A percentile compares a stretch with the other conserved stretches of the same genome.
Evolutionary conservation across 805 yeast species (phyloP).

Genomic region (Saccharomycopsis sp.): DNA sequence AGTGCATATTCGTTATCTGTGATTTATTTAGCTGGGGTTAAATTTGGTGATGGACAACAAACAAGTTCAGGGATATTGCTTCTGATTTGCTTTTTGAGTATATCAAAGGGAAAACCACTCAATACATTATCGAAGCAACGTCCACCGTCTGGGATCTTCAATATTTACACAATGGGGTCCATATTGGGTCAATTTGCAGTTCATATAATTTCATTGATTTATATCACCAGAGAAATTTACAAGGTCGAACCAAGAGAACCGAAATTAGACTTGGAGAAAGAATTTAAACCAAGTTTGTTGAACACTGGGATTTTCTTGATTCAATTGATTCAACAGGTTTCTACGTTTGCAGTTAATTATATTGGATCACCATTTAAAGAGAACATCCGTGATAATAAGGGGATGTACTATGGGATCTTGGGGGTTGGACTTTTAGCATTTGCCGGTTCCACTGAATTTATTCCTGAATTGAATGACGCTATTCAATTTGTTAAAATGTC

Average conservation of each 20-base stretch:
- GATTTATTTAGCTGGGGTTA: slow-evolving; percentile 92
- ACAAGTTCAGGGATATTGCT: slow-evolving; percentile 89
- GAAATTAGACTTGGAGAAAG: slow-evolving; percentile 81
- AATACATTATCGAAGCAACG: slow-evolving; percentile 86
- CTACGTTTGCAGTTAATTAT: slow-evolving; percentile 96
- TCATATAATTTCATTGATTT: slow-evolving; percentile 76
- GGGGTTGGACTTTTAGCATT: slow-evolving; percentile 88
- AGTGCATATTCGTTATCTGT: slow-evolving; percentile 94
- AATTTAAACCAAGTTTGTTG: slow-evolving; percentile 79
- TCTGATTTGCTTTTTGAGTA: slow-evolving; percentile 90
- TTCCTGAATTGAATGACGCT: slow-evolving; percentile 90
- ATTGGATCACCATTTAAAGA: slow-evolving; percentile 97
- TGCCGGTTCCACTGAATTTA: slow-evolving; percentile 87
- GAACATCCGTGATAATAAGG: slow-evolving; percentile 81
- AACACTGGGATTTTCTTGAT: slow-evolving; percentile 94
- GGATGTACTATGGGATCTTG: slow-evolving; percentile 91
- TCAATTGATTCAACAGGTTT: slow-evolving; percentile 92
- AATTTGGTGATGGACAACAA: slow-evolving; percentile 97
- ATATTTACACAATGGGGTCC: slow-evolving; percentile 94
- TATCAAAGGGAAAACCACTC: slow-evolving; percentile 88
- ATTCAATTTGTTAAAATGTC: slow-evolving; percentile 89
- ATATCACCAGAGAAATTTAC: slow-evolving; percentile 78
- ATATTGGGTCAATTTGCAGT: slow-evolving; percentile 94
- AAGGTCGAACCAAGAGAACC: slow-evolving; percentile 89
- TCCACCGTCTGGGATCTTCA: slow-evolving; percentile 97